Evolutionary conservation across 371 early-diverging fungal species (phyloP).

Genomic region (Mucor plumbeus): DNA sequence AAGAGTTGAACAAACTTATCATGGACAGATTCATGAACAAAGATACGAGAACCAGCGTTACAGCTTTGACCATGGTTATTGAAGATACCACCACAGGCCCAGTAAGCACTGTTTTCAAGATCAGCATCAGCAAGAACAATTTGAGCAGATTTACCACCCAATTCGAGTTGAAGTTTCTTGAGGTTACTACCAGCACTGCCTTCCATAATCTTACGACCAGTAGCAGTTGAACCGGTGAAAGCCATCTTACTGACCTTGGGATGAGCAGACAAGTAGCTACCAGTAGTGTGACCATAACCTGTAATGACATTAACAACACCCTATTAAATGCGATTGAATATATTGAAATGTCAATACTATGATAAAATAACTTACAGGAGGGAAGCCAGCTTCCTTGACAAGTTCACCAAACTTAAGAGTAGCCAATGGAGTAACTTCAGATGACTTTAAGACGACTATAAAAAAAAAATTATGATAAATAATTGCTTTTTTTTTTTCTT

Average conservation of each 20-base stretch:
- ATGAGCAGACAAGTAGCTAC: constrained; percentile 35
- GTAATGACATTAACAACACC: constrained; percentile 79
- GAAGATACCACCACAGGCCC: constrained; percentile 70
- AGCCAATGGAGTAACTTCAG: constrained; percentile 58
- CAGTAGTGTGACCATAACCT: constrained; percentile 50
- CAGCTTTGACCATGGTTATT: constrained; percentile 88
- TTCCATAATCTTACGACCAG: constrained; percentile 75
- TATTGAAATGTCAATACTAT: not conserved
- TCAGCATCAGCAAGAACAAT: constrained; percentile 87
- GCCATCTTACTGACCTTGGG: constrained; percentile 46
- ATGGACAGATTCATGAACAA: constrained; percentile 77
- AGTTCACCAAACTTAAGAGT: constrained; percentile 48
- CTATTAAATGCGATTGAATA: not conserved
- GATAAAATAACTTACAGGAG: constrained; percentile 37
- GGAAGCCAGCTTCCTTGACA: constrained; percentile 48
- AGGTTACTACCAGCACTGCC: constrained; percentile 70
- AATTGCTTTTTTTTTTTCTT: not conserved
- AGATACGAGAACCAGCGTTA: constrained; percentile 83
- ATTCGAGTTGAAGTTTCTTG: constrained; percentile 80
- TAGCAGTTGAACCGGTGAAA: constrained; percentile 74
- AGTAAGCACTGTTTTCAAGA: constrained; percentile 71
- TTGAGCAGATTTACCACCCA: constrained; percentile 92
- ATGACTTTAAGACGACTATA: constrained; percentile 57
- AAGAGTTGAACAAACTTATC: constrained; percentile 70
- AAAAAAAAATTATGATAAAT: not conserved